These are phyloP conservation scores for Plectosphaerella plurivora DNA, from an alignment of 2,329 filamentous ascomycete species.

Conservation along the genomic window DNA sequence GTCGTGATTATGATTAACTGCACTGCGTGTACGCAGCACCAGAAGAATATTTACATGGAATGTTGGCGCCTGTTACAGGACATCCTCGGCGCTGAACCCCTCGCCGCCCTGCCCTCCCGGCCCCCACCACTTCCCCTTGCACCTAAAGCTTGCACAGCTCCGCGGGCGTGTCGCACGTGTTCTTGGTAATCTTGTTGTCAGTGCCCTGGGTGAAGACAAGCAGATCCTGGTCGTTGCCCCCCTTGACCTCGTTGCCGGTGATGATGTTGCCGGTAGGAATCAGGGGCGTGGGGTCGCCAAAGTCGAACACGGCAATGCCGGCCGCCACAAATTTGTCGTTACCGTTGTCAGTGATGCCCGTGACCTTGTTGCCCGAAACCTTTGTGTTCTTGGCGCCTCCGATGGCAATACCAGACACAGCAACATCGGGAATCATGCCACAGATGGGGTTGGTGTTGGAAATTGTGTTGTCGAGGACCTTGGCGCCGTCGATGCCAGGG, in stretches of 20 bases:
- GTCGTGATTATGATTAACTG: background rate
- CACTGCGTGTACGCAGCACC: too few relatives aligned
- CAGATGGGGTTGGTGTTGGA: conserved; percentile 11
- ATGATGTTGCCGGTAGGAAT: conserved; percentile 20
- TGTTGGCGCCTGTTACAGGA: too few relatives aligned
- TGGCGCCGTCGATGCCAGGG: conserved; percentile 21
- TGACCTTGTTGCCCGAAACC: conserved; percentile 21
- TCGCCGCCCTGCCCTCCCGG: too few relatives aligned
- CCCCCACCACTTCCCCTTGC: background rate
- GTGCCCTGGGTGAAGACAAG: conserved; percentile 11
- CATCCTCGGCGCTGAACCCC: too few relatives aligned
- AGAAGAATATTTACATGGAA: too few relatives aligned
- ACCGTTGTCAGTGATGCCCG: conserved; percentile 14
- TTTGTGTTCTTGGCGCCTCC: conserved; percentile 20
- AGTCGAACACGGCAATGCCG: conserved; percentile 20
- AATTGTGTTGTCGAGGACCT: conserved; percentile 23
- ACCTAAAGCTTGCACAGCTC: conserved; percentile 1
- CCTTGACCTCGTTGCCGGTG: conserved; percentile 19
- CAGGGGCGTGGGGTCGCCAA: conserved; percentile 3
- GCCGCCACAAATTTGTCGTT: conserved; percentile 3
- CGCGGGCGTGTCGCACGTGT: conserved; percentile 11
- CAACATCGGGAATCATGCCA: background rate
- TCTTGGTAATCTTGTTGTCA: conserved; percentile 19
- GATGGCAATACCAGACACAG: conserved; percentile 18
- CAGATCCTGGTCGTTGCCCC: conserved; percentile 22